Conservation (phyloP, 768 basidiomycete species). For the Leccinum pellstonianum region DNA sequence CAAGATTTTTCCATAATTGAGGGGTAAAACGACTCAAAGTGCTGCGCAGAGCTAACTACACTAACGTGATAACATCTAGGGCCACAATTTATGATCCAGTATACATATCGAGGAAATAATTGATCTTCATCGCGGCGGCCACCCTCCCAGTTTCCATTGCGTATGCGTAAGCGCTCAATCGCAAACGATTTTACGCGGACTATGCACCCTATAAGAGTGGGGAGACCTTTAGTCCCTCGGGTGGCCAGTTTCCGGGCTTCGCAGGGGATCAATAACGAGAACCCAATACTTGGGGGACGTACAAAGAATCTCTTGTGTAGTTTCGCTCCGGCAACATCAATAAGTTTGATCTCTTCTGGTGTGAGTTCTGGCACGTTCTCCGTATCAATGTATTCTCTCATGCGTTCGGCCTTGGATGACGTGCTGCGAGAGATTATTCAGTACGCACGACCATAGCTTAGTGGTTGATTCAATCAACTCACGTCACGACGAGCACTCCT, state of each 20-base stretch:
- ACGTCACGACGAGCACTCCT: constrained; percentile 33
- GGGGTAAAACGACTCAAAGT: too few species aligned
- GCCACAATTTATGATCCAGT: background rate
- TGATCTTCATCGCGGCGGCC: background rate
- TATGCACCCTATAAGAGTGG: background rate
- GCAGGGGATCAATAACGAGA: constrained; percentile 3
- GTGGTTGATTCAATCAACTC: constrained; percentile 3
- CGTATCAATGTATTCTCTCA: constrained; percentile 35
- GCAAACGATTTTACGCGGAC: background rate
- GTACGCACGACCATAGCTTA: background rate
- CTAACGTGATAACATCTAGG: background rate
- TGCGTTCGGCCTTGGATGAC: constrained; percentile 32
- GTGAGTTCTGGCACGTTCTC: constrained; percentile 30
- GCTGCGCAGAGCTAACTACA: too few species aligned
- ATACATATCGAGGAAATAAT: background rate
- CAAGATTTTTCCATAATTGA: too few species aligned
- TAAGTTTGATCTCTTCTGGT: constrained; percentile 21
- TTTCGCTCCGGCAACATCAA: constrained; percentile 28
- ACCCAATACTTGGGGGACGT: background rate
- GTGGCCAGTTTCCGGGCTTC: constrained; percentile 21
- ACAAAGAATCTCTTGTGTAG: constrained; percentile 29
- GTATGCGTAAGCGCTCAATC: background rate
- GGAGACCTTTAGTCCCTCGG: constrained; percentile 9
- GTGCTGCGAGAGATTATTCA: constrained; percentile 26
- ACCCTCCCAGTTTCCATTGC: background rate